A percentile compares a stretch with the other conserved stretches of the same genome.
phyloP scores from a whole-genome alignment of 2,329 filamentous ascomycete species.

The Cladophialophora carrionii region DNA sequence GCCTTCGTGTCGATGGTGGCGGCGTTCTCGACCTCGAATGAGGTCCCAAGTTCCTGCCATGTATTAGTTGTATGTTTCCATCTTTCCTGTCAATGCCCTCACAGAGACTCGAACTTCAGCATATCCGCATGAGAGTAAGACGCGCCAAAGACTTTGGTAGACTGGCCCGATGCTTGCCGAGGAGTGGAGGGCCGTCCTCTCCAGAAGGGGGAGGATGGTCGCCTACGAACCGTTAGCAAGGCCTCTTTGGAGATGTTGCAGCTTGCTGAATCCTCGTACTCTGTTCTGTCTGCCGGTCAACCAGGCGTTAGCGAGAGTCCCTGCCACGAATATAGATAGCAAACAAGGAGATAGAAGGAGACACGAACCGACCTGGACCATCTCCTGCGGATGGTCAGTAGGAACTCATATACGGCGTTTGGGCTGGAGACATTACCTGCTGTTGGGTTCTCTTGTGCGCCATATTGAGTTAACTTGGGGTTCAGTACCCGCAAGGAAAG shows the following conservation, averaged over 20 bases:
- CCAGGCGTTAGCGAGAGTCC: slow-evolving; percentile 21
- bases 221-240: slow-evolving; percentile 50
- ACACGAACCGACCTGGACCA: slow-evolving; percentile 97
- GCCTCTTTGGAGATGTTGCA: slow-evolving; percentile 13
- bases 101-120: slow-evolving; percentile 83
- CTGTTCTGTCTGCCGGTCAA: slow-evolving; percentile 43
- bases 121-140: slow-evolving; percentile 97
- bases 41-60: slow-evolving; percentile 30
- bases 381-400: slow-evolving; percentile 68
- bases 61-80: not conserved
- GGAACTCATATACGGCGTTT: not conserved
- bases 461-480: slow-evolving; percentile 36
- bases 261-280: slow-evolving; percentile 41
- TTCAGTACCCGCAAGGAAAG: slow-evolving; percentile 10
- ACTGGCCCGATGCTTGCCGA: slow-evolving; percentile 60
- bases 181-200: slow-evolving; percentile 59
- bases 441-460: slow-evolving; percentile 70
- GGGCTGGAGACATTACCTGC: slow-evolving; percentile 61
- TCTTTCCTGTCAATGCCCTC: slow-evolving; percentile 41
- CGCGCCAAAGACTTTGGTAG: slow-evolving; percentile 82
- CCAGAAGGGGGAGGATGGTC: slow-evolving; percentile 90
- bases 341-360: slow-evolving; percentile 35
- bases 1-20: slow-evolving; percentile 32
- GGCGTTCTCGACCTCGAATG: slow-evolving; percentile 42
- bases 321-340: not conserved